phyloP scores from a whole-genome alignment of 176 grass and related monocot genomes.

The Raddia guianensis region DNA sequence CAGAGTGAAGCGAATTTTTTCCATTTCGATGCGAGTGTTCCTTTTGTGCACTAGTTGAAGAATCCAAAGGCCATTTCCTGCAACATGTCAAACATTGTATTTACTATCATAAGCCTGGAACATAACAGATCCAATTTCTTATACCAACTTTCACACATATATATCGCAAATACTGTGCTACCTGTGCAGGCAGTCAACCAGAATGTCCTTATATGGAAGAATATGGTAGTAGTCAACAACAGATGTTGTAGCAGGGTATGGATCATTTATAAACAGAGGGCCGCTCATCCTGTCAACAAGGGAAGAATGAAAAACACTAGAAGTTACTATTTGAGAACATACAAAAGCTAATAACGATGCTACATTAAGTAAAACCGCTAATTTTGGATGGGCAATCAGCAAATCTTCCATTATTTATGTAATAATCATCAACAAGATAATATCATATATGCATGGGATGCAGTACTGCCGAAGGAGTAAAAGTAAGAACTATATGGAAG shows the following conservation, averaged over 20 bases:
- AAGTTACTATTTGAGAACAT: neutral
- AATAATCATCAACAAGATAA: neutral
- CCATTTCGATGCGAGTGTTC: slow-evolving; percentile 18
- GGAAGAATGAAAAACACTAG: neutral
- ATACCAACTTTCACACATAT: neutral
- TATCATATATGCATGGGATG: neutral
- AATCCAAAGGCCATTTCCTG: slow-evolving; percentile 43
- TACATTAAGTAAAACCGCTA: neutral
- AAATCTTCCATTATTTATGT: slow-evolving; percentile 3
- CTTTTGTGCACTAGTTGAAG: neutral
- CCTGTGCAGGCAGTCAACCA: slow-evolving; percentile 45
- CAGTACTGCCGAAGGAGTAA: neutral
- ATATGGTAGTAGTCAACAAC: slow-evolving; percentile 60
- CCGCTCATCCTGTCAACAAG: slow-evolving; percentile 47
- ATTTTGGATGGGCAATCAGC: slow-evolving; percentile 5
- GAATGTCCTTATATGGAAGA: slow-evolving; percentile 59
- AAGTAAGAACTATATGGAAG: neutral
- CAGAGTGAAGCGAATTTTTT: slow-evolving; percentile 26
- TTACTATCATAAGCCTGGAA: slow-evolving; percentile 7
- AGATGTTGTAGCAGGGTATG: slow-evolving; percentile 28
- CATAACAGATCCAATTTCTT: neutral
- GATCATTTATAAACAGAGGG: slow-evolving; percentile 42
- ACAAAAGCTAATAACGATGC: neutral
- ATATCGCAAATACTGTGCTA: slow-evolving; percentile 32
- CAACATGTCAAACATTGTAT: slow-evolving; percentile 19